phyloP scores from a whole-genome alignment of 2,329 filamentous ascomycete species.

The Monilinia aucupariae region DNA sequence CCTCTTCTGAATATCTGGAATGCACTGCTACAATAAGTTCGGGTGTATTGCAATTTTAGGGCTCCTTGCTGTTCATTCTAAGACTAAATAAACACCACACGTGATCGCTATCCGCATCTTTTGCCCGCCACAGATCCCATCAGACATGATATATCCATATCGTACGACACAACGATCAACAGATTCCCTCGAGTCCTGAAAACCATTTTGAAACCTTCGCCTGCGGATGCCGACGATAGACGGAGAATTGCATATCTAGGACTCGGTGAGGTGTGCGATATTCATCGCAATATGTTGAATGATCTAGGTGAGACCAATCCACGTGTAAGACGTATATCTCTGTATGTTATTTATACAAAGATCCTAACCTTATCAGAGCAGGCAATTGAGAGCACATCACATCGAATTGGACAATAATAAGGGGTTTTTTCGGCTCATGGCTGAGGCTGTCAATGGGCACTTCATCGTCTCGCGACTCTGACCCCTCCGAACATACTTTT shows the following conservation, averaged over 20 bases:
- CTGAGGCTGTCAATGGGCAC: conserved; percentile 31
- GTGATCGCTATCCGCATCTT: conserved; percentile 27
- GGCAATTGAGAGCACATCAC: conserved; percentile 17
- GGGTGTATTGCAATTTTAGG: conserved; percentile 6
- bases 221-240: conserved; percentile 8
- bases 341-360: conserved; percentile 23
- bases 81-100: conserved; percentile 22
- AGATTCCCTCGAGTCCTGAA: conserved; percentile 18
- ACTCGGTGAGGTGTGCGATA: conserved; percentile 18
- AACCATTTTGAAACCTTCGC: conserved; percentile 12
- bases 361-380: conserved; percentile 25
- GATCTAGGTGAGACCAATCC: conserved; percentile 34
- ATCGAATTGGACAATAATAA: conserved; percentile 17
- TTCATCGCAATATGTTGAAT: conserved; percentile 28
- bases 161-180: conserved; percentile 27
- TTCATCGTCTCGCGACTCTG: conserved; percentile 29
- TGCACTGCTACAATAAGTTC: conserved; percentile 9
- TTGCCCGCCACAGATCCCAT: conserved; percentile 24
- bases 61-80: conserved; percentile 13
- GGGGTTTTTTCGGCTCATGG: conserved; percentile 20
- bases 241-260: not conserved
- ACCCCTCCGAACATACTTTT: conserved; percentile 27
- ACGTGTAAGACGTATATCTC: conserved; percentile 33
- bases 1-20: conserved; percentile 2
- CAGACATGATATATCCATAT: conserved; percentile 28